phyloP scores from a whole-genome alignment of 352 stramenopile genomes.

The Pythium oligandrum region DNA sequence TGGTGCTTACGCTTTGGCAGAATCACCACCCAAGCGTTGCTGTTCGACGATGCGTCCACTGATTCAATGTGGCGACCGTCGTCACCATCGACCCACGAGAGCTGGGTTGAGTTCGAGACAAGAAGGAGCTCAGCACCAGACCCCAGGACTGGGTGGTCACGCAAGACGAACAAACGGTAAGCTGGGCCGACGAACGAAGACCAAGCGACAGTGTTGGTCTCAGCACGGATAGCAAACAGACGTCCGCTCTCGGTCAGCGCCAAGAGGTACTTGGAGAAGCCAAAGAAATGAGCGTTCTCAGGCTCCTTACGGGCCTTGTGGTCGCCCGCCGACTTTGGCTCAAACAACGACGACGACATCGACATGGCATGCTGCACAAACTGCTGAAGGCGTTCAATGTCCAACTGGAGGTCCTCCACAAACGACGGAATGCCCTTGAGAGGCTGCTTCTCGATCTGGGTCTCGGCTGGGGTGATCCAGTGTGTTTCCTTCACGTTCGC shows the following conservation, averaged over 20 bases:
- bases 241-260: conserved; percentile 71
- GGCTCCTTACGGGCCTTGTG: conserved; percentile 43
- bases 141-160: conserved; percentile 71
- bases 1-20: conserved; percentile 74
- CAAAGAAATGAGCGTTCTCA: conserved; percentile 70
- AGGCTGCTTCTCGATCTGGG: conserved; percentile 68
- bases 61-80: conserved; percentile 45
- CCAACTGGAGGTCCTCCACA: conserved; percentile 56
- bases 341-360: conserved; percentile 49
- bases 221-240: conserved; percentile 73
- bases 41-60: conserved; percentile 13
- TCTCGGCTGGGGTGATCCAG: conserved; percentile 76
- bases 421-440: conserved; percentile 74
- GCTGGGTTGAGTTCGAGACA: conserved; percentile 47
- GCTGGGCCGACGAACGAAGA: conserved; percentile 58
- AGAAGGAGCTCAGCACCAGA: conserved; percentile 67
- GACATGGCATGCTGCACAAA: conserved; percentile 38
- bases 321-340: conserved; percentile 24
- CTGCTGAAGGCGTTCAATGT: conserved; percentile 48
- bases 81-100: conserved; percentile 73
- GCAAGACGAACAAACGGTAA: conserved; percentile 74
- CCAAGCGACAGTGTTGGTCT: conserved; percentile 70
- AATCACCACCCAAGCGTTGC: conserved; percentile 55
- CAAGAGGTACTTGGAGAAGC: conserved; percentile 82
- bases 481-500: conserved; percentile 71